These are phyloP conservation scores for Gloeopeniophorella convolvens DNA, from an alignment of 768 basidiomycete species.

Conservation along the genomic window DNA sequence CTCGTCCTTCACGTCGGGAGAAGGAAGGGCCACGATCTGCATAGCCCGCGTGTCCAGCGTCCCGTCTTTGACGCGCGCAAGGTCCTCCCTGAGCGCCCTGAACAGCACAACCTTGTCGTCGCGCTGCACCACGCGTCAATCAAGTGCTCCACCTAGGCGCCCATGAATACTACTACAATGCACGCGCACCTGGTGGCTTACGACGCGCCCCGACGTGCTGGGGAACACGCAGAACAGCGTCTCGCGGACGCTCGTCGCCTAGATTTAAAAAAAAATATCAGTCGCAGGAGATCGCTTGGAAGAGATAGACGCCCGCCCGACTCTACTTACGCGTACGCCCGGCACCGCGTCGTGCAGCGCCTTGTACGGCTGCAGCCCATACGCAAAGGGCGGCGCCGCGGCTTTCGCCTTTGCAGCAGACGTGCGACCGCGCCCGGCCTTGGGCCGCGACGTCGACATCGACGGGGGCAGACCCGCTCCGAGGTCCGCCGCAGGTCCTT, in stretches of 20 bases:
- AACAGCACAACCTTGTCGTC: slow-evolving; percentile 13
- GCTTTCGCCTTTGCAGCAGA: slow-evolving; percentile 5
- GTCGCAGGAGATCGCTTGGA: slow-evolving; percentile 16
- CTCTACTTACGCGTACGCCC: background rate
- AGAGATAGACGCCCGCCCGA: slow-evolving; percentile 9
- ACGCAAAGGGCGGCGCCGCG: slow-evolving; percentile 21
- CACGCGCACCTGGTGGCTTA: slow-evolving; percentile 55
- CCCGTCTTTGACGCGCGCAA: slow-evolving; percentile 2
- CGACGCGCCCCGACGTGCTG: slow-evolving; percentile 70
- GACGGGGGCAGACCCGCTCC: no score
- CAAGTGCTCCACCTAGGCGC: no score
- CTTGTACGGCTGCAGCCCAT: slow-evolving; percentile 48
- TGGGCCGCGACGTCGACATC: background rate
- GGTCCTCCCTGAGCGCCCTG: slow-evolving; percentile 1
- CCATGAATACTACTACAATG: background rate
- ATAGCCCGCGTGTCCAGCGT: slow-evolving; percentile 6
- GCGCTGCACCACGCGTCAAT: no score
- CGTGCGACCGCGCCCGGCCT: background rate
- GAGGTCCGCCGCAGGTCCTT: no score
- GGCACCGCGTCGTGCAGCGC: slow-evolving; percentile 31
- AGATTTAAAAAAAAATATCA: background rate
- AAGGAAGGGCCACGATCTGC: background rate
- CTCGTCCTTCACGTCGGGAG: no score
- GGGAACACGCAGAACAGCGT: slow-evolving; percentile 73
- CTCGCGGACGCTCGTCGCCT: slow-evolving; percentile 30